These are phyloP conservation scores for Byssochlamys sp. DNA, from an alignment of 2,329 filamentous ascomycete species.

Conservation along the genomic window DNA sequence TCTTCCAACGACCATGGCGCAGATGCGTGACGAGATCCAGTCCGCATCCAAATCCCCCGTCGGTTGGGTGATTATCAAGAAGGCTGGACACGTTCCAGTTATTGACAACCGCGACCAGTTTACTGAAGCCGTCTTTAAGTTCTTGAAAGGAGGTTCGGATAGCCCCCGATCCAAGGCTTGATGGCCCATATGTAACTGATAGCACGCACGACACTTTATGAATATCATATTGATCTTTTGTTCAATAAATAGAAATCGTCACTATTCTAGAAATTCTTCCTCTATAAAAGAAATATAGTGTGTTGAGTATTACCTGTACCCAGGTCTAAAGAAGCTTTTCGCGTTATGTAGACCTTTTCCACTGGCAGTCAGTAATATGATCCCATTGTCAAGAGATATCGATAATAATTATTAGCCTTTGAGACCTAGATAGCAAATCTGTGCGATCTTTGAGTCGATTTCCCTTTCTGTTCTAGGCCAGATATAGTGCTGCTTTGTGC, in stretches of 20 bases:
- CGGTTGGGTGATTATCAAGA: slow-evolving; percentile 26
- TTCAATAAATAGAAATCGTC: not conserved
- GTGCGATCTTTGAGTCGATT: too few relatives aligned
- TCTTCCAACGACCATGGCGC: slow-evolving; percentile 30
- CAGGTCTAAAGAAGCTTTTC: not conserved
- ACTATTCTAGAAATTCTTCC: not conserved
- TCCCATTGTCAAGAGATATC: not conserved
- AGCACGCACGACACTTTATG: not conserved
- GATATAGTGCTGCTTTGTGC: too few relatives aligned
- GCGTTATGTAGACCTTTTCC: not conserved
- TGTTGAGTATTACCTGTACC: not conserved
- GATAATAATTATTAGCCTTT: too few relatives aligned
- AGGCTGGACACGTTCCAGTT: slow-evolving; percentile 33
- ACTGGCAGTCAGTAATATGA: not conserved
- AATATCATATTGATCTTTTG: not conserved
- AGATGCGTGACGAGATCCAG: slow-evolving; percentile 29
- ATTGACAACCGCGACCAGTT: slow-evolving; percentile 31
- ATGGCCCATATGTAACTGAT: not conserved
- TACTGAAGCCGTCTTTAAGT: slow-evolving; percentile 11
- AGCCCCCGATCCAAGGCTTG: not conserved
- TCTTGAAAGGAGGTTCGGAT: not conserved
- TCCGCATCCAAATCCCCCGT: slow-evolving; percentile 17
- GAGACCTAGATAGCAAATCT: too few relatives aligned
- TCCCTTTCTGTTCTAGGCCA: too few relatives aligned
- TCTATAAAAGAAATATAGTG: not conserved